Conservation (phyloP, 2,329 filamentous ascomycete species). For the Cercospora citrullina region DNA sequence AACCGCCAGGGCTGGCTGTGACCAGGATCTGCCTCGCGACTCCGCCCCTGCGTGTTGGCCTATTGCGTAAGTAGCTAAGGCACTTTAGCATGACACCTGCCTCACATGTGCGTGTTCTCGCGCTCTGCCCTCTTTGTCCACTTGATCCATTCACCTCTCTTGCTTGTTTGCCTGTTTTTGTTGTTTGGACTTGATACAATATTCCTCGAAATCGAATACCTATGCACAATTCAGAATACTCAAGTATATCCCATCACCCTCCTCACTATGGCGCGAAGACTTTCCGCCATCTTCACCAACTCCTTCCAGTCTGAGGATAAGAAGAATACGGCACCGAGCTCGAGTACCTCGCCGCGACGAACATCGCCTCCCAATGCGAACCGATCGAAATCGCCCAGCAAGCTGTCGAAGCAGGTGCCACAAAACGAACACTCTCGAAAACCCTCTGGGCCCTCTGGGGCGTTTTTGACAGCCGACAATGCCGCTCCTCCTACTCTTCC, state of each 20-base stretch:
- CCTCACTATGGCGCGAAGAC: constrained; percentile 26
- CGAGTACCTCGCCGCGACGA: constrained; percentile 22
- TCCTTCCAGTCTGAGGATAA: constrained; percentile 24
- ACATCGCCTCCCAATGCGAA: constrained; percentile 20
- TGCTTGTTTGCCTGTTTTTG: not conserved
- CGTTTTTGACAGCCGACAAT: constrained; percentile 20
- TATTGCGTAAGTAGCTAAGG: not conserved
- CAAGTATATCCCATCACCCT: not conserved
- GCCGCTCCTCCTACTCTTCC: constrained; percentile 22
- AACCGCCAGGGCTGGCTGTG: not conserved
- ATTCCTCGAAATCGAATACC: not conserved
- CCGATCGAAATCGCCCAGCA: constrained; percentile 25
- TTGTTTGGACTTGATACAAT: not conserved
- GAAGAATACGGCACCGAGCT: constrained; percentile 16
- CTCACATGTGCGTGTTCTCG: not conserved
- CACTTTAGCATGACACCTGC: not conserved
- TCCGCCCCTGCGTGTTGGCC: not conserved
- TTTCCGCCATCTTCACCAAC: constrained; percentile 28
- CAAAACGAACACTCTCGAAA: constrained; percentile 21
- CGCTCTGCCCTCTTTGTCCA: not conserved
- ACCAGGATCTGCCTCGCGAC: not conserved
- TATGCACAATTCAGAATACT: not conserved
- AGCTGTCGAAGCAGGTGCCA: constrained; percentile 29
- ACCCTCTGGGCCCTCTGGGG: constrained; percentile 22
- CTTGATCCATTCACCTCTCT: not conserved